Evolutionary conservation across 2,329 filamentous ascomycete species (phyloP), one percentile per base, ranked within the genome.

Genomic region (Elsinoe arachidis): DNA sequence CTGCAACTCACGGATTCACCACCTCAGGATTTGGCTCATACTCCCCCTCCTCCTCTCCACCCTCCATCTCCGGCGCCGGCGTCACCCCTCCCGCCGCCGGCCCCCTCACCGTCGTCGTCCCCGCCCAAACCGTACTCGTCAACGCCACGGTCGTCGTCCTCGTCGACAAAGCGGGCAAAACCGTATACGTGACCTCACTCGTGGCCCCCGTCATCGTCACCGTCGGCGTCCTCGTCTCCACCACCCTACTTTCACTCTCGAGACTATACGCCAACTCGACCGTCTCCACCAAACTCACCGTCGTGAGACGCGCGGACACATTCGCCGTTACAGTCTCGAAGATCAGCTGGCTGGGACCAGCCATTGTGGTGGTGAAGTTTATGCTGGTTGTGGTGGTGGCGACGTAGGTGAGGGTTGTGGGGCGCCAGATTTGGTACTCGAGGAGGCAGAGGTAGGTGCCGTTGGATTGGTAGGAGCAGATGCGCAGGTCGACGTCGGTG

Each of bases 361-460:
- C 61, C 23, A 76, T 61, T 0, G 70, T 75, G 0, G 70, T 73
- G 0, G 70, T 70, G 21, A 76, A 61, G 17, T 74, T 70, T 34
- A 76, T 64, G 0, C 64, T 63, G 1, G 65, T 66, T 0, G 68
- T 68, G 0, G 67, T 69, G 0, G 72, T 72, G 5, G 66, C 60
- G 0, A 68, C 72, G 6, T 65, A 55, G 0, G 74, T 76, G 5
- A 74, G 64, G 1, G 73, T 61, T 2, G 69, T 63, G 0, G 74
- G 69, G 14, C 70, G 66, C 74, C 73, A 77, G 10, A 72, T 67
- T 60, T 76, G 69, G 52, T 72, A 71, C 49, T 72, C 70, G 4
- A 67, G 68, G 19, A 72, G 63, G 63, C 74, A 77, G 51, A 73
- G 67, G 43, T 69, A 62, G 5, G 66, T 68, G 15, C 66, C 71